Evolutionary conservation across 1,139 yeast genomes (phyloP).

Genomic region (Yamadazyma blattariae): DNA sequence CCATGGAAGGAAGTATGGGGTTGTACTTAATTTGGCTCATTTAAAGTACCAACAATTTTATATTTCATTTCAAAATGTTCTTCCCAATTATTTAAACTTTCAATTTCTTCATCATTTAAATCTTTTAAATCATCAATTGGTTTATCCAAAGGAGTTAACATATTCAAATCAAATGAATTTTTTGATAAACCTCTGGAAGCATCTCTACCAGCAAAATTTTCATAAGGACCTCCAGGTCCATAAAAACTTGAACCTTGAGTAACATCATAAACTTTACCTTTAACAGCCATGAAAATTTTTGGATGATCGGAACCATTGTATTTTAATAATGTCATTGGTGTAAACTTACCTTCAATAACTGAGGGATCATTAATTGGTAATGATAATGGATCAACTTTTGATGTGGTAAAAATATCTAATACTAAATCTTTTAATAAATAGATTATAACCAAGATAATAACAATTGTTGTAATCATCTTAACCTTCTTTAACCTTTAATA

Average conservation of each 20-base stretch:
- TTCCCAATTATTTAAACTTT: conserved; percentile 81
- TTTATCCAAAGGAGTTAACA: conserved; percentile 55
- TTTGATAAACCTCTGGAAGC: conserved; percentile 92
- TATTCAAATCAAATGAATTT: conserved; percentile 75
- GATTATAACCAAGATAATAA: conserved; percentile 21
- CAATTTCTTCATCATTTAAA: conserved; percentile 58
- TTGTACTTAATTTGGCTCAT: no score
- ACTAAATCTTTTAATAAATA: conserved; percentile 23
- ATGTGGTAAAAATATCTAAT: conserved; percentile 15
- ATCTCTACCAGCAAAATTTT: conserved; percentile 94
- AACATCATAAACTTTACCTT: conserved; percentile 85
- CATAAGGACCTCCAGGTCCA: conserved; percentile 96
- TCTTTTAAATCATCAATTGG: conserved; percentile 74
- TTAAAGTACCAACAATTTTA: conserved; percentile 53
- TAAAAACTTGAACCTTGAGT: conserved; percentile 79
- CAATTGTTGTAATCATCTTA: conserved; percentile 23
- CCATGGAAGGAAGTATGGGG: no score
- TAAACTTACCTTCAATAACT: conserved; percentile 73
- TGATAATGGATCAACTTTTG: conserved; percentile 16
- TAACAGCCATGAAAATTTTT: conserved; percentile 77
- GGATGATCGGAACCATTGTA: conserved; percentile 80
- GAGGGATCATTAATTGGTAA: conserved; percentile 41
- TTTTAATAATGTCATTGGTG: conserved; percentile 69
- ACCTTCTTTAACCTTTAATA: no score
- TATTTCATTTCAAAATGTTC: conserved; percentile 79